Evolutionary conservation across 2,329 filamentous ascomycete genomes (phyloP), one percentile per base, ranked within the genome.

Genomic region (Fusarium sp.): DNA sequence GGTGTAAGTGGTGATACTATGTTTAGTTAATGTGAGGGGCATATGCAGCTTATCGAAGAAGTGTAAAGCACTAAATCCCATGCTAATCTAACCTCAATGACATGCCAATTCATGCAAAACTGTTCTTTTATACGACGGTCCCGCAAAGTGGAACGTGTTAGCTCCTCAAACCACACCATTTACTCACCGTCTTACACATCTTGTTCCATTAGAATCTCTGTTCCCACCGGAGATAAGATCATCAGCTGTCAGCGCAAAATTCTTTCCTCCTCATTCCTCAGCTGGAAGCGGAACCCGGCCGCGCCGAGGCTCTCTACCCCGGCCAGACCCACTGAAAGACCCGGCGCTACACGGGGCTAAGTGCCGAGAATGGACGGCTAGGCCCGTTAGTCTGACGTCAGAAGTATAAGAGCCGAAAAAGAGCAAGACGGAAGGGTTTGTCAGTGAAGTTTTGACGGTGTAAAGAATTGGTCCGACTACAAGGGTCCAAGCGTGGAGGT

Each of bases 361-460:
- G 47, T 68, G 59, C 67, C 67, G 67, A 70, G 67, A 70, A 70
- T 54, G 63, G 67, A 70, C 67, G 59, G 67, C 47, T 57, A 53
- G 28, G 56, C 51, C 58, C 63, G 62, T 38, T 40, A 49, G 46
- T 50, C 51, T 70, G 67, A 70, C 67, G 67, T 70, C 67, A 70
- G 63, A 15, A 13, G 8, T 17, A 15, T 21, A 36, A 50, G 11
- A 54, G 28, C 49, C 61, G 44, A 21, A 31, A 31, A 31, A 31
- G 28, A 31, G 13, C 28, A 26, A 33, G 47, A 28, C 50, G 62
- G 50, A 52, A 31, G 43, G 61, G 65, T 71, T 71, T 69, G 68
- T 71, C 62, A 71, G 52, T 40, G 26, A 51, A 40, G 43, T 33
- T 7, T 44, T 19, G 26, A 67, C 66, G 56, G 61, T 46, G 44